Evolutionary conservation across 1,284 basidiomycete genomes (phyloP).

Genomic region (Ganoderma lucidum): DNA sequence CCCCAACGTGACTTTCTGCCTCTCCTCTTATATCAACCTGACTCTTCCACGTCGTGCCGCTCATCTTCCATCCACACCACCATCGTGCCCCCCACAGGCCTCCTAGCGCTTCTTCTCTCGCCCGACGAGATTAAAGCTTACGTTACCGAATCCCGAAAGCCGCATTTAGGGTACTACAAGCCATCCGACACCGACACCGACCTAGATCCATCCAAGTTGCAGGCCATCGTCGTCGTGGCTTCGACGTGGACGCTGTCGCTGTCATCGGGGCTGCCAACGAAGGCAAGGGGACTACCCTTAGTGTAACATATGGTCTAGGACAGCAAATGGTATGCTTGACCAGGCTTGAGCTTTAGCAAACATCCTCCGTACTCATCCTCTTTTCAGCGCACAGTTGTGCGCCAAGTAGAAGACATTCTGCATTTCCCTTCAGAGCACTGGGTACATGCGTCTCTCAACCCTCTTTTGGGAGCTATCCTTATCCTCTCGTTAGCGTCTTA

Average conservation of each 20-base stretch:
- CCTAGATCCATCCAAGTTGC: not conserved
- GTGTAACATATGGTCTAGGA: not conserved
- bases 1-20: not conserved
- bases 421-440: constrained; percentile 7
- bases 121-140: not conserved
- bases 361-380: not conserved
- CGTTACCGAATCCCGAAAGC: not conserved
- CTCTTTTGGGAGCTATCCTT: not conserved
- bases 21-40: not conserved
- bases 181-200: not conserved
- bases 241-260: constrained; percentile 12
- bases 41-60: not conserved
- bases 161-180: not conserved
- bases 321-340: not conserved
- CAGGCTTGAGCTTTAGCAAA: not conserved
- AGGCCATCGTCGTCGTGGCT: constrained; percentile 14
- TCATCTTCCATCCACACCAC: not conserved
- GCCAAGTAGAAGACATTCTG: constrained; percentile 3
- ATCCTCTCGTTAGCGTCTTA: not conserved
- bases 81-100: constrained; percentile 6
- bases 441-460: not conserved
- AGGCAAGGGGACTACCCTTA: constrained; percentile 1
- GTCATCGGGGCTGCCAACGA: constrained; percentile 8
- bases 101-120: constrained; percentile 6
- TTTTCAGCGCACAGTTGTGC: not conserved